phyloP scores from a whole-genome alignment of 2,329 filamentous ascomycete genomes.

The Colletotrichum karsti region DNA sequence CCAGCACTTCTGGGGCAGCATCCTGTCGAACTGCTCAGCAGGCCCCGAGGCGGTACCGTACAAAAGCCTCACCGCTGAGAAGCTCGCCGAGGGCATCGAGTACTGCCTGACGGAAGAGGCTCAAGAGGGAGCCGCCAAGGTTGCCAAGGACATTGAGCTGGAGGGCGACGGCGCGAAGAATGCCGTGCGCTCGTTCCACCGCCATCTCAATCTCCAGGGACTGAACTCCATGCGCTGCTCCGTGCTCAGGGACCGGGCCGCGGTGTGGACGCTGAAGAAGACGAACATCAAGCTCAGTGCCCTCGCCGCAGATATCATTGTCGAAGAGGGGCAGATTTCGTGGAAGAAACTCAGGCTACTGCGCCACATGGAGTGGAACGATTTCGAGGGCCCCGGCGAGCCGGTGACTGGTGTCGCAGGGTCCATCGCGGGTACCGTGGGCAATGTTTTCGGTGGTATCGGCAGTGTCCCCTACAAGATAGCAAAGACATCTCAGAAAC shows the following conservation, averaged over 20 bases:
- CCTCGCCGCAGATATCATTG: slow-evolving; percentile 71
- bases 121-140: slow-evolving; percentile 61
- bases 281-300: slow-evolving; percentile 68
- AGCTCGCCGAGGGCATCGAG: slow-evolving; percentile 75
- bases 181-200: slow-evolving; percentile 73
- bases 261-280: slow-evolving; percentile 72
- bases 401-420: slow-evolving; percentile 73
- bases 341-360: slow-evolving; percentile 72
- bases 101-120: slow-evolving; percentile 72
- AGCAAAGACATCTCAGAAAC: slow-evolving; percentile 64
- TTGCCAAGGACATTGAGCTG: slow-evolving; percentile 67
- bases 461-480: slow-evolving; percentile 71
- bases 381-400: slow-evolving; percentile 79
- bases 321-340: slow-evolving; percentile 66
- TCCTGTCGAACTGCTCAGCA: slow-evolving; percentile 70
- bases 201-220: slow-evolving; percentile 61
- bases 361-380: slow-evolving; percentile 77
- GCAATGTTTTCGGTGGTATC: slow-evolving; percentile 68
- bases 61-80: slow-evolving; percentile 70
- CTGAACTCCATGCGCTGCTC: slow-evolving; percentile 70
- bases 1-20: slow-evolving; percentile 80
- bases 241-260: slow-evolving; percentile 68
- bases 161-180: slow-evolving; percentile 77
- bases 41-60: slow-evolving; percentile 75
- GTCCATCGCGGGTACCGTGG: slow-evolving; percentile 66